Base-by-base conservation (phyloP, 2,329 filamentous ascomycete species). In the Ceratocystis ficicola region DNA sequence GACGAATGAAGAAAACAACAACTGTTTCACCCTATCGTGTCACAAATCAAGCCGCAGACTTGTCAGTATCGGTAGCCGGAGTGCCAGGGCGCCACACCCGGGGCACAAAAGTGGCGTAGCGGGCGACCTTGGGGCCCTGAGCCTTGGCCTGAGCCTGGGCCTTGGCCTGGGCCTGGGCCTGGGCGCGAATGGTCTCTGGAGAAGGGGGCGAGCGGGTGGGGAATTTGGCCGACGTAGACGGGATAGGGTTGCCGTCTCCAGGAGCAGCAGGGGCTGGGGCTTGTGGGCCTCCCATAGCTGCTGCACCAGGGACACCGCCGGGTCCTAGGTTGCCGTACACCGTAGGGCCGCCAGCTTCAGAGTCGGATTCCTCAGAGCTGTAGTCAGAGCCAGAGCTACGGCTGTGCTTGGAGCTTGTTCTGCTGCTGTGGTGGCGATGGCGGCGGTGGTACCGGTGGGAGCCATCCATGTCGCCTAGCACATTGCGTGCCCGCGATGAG, bases 101-200 rank as follows among this genome's bases (percentile, higher is more conserved):
- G 15, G 64, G 46, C 4, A 67, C 66, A 63, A 65, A 67, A 48
- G 63, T 48, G 41, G 59, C 66, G 62, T 65, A 65, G 10, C 66
- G 63, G 6, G 63, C 59, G 17, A 67, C 63, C 59, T 67, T 67
- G 46, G 66, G 66, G 25, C 63, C 66, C 17, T 59, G 52, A 30
- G 52, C 52, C 52, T 59, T 59, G 52, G 52, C 52, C 17, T 59
- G 25, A 32, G 28, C 52, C 52, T 59, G 52, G 2, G 52, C 52
- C 20, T 41, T 15, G 2, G 61, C 61, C n/a, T 63, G 61, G 6
- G 44, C 44, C 44, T 63, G 15, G 17, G 61, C 44, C 44, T 63
- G 61, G 28, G 61, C 25, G 22, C 25, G 25, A 12, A 36, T 46
- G 44, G 44, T 17, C n/a, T 48, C 25, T 25, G 60, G 25, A 25